A percentile compares a stretch with the other conserved stretches of the same genome.
These are phyloP conservation scores for Fabrea salina DNA, from an alignment of 169 alveolate genomes.

Conservation along the genomic window DNA sequence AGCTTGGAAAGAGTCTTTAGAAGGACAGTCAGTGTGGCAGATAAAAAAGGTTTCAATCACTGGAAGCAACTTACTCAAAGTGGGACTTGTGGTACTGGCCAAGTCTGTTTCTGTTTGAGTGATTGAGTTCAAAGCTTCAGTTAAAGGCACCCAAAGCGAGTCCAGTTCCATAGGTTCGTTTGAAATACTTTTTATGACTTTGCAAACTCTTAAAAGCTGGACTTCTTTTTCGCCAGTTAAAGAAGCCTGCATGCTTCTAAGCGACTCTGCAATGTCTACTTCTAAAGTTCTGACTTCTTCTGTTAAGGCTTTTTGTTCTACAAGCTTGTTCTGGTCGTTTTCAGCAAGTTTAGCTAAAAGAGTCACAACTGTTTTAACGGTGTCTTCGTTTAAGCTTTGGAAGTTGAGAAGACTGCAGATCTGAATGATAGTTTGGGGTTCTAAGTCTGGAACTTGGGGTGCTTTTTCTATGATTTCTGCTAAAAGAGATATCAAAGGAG, in stretches of 20 bases:
- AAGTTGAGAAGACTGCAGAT: constrained; percentile 22
- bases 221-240: constrained; percentile 17
- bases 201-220: constrained; percentile 9
- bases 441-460: background rate
- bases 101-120: constrained; percentile 17
- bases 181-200: constrained; percentile 3
- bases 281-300: background rate
- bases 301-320: background rate
- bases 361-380: constrained; percentile 20
- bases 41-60: constrained; percentile 33
- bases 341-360: background rate
- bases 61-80: constrained; percentile 13
- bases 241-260: constrained; percentile 6
- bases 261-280: constrained; percentile 6
- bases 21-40: background rate
- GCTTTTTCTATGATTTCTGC: background rate
- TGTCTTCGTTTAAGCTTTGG: background rate
- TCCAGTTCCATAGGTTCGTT: background rate
- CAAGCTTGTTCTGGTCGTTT: background rate
- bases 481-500: constrained; percentile 1
- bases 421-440: background rate
- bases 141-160: constrained; percentile 29
- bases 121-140: constrained; percentile 12
- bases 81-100: constrained; percentile 22
- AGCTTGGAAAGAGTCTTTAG: background rate